Percentiles rank a stretch among this genome's conserved stretches.
Conservation (phyloP, 2,329 filamentous ascomycete species). For the Corniculantispora saksenae region DNA sequence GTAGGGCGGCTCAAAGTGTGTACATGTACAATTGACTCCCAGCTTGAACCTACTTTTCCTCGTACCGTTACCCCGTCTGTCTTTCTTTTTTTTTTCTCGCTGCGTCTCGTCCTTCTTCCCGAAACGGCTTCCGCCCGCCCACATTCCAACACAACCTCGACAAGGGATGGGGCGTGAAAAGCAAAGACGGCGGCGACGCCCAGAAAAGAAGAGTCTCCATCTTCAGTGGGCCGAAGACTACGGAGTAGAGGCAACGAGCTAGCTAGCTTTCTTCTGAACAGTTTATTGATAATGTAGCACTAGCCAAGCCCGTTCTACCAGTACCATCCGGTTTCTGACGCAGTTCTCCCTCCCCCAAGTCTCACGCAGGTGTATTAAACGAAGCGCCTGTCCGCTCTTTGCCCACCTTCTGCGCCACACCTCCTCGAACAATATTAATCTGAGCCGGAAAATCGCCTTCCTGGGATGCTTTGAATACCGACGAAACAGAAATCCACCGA, state of each 20-base stretch:
- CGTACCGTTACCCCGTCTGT: neutral
- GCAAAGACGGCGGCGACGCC: neutral
- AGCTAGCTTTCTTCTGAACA: too few species aligned
- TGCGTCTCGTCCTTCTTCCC: neutral
- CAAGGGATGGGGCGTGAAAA: neutral
- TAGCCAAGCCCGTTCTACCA: neutral
- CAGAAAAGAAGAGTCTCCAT: neutral
- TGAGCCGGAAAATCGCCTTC: neutral
- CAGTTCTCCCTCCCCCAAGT: neutral
- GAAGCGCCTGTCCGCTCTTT: neutral
- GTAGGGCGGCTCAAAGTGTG: neutral
- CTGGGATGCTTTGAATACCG: neutral
- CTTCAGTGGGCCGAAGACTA: neutral
- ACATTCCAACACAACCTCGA: neutral
- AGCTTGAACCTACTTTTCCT: neutral
- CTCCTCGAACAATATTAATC: neutral
- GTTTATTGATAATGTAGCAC: neutral
- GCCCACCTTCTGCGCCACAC: neutral
- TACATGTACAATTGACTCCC: neutral
- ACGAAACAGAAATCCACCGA: neutral
- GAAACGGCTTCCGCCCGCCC: neutral
- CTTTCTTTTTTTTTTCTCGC: neutral
- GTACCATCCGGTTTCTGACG: neutral
- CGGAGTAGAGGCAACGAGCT: neutral
- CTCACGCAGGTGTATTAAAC: neutral